Percentiles rank a stretch among this genome's conserved stretches.
These are phyloP conservation scores for Didymella segeticola DNA, from an alignment of 2,329 filamentous ascomycete species.

Conservation along the genomic window DNA sequence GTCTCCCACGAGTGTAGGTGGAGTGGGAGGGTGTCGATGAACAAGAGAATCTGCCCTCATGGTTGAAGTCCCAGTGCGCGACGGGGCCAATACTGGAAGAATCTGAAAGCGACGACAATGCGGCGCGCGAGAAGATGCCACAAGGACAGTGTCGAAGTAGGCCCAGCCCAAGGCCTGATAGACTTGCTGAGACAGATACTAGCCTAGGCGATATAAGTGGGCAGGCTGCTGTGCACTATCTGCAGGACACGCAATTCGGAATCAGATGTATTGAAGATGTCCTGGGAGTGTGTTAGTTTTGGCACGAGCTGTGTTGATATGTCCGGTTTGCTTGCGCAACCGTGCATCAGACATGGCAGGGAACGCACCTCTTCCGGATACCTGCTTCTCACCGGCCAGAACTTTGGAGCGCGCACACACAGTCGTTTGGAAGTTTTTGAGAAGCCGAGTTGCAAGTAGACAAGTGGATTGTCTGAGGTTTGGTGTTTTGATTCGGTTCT, in stretches of 20 bases:
- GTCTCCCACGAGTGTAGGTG: constrained; percentile 40
- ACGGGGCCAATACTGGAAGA: constrained; percentile 5
- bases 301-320: constrained; percentile 21
- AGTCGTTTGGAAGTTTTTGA: constrained; percentile 35
- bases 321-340: constrained; percentile 45
- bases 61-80: constrained; percentile 18
- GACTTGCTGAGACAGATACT: constrained; percentile 10
- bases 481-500: constrained; percentile 42
- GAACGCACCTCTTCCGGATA: constrained; percentile 46
- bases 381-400: constrained; percentile 38
- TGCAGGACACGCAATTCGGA: constrained; percentile 1
- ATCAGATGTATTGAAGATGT: constrained; percentile 5
- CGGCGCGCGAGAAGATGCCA: constrained; percentile 10
- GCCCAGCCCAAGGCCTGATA: constrained; percentile 7
- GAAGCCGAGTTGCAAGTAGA: constrained; percentile 32
- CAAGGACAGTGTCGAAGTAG: neutral
- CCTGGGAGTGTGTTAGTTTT: constrained; percentile 39
- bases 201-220: constrained; percentile 10
- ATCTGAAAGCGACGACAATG: constrained; percentile 14
- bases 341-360: constrained; percentile 40
- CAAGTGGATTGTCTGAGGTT: constrained; percentile 43
- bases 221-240: constrained; percentile 4
- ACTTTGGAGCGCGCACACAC: constrained; percentile 27
- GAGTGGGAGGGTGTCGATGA: constrained; percentile 48
- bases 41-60: constrained; percentile 46